Conservation (phyloP, 768 basidiomycete species). For the Amanita phalloides region DNA sequence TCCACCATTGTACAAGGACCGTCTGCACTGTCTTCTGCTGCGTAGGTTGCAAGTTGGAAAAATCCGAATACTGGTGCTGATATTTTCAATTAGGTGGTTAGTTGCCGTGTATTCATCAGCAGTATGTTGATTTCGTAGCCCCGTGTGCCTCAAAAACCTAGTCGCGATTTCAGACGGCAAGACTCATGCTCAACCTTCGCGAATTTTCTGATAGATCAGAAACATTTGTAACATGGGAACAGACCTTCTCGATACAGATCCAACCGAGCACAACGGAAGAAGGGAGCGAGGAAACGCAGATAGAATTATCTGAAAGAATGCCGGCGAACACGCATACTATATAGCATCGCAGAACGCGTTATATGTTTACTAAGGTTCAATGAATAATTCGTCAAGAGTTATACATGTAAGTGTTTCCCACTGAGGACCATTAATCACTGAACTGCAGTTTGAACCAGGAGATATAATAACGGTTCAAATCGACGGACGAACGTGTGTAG, state of each 20-base stretch:
- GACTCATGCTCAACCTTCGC: conserved; percentile 2
- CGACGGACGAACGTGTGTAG: no score
- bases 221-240: background rate
- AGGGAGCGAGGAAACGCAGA: background rate
- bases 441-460: no score
- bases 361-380: no score
- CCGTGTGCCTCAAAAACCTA: background rate
- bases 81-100: background rate
- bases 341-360: no score
- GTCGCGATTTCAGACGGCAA: background rate
- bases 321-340: no score
- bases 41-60: background rate
- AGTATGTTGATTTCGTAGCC: background rate
- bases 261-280: background rate
- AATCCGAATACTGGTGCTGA: background rate
- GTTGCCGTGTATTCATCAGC: conserved; percentile 2
- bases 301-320: background rate
- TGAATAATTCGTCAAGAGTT: no score
- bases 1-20: background rate
- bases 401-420: no score
- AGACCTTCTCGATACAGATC: background rate
- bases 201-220: background rate
- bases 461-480: no score
- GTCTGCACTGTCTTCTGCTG: background rate
- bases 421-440: no score